Conservation (phyloP, 257 asterid species). For the Nicotiana benthamiana region DNA sequence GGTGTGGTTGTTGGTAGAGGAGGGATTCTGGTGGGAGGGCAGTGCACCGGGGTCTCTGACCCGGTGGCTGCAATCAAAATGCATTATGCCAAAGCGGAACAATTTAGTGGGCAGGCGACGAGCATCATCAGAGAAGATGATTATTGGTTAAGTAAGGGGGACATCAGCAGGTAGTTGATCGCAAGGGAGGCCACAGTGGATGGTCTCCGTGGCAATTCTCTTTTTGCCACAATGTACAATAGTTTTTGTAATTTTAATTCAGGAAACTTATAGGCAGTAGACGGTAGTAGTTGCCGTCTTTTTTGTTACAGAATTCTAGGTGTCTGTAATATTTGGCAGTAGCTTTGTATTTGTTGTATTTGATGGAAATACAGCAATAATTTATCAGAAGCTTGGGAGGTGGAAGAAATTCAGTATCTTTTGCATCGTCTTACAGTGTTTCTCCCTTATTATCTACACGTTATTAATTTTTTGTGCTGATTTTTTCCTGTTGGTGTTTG, state of each 20-base stretch:
- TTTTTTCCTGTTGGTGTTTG: neutral
- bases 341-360: slow-evolving; percentile 79
- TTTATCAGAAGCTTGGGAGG: slow-evolving; percentile 35
- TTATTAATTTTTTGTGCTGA: no score
- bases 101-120: slow-evolving; percentile 34
- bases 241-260: slow-evolving; percentile 41
- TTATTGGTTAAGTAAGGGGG: slow-evolving; percentile 67
- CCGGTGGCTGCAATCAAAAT: slow-evolving; percentile 76
- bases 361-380: slow-evolving; percentile 67
- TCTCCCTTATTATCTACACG: no score
- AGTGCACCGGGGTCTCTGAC: slow-evolving; percentile 62
- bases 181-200: slow-evolving; percentile 21
- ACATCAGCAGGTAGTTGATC: slow-evolving; percentile 60
- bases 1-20: slow-evolving; percentile 54
- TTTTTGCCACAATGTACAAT: slow-evolving; percentile 52
- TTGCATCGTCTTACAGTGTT: neutral
- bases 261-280: slow-evolving; percentile 39
- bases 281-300: slow-evolving; percentile 20
- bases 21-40: slow-evolving; percentile 59
- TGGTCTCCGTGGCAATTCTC: slow-evolving; percentile 30
- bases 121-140: slow-evolving; percentile 51
- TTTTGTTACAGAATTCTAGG: slow-evolving; percentile 41
- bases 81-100: slow-evolving; percentile 70
- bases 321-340: slow-evolving; percentile 50
- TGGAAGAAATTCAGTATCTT: neutral